Conservation (phyloP, 306 rosid genomes). For the Ceratonia siliqua region DNA sequence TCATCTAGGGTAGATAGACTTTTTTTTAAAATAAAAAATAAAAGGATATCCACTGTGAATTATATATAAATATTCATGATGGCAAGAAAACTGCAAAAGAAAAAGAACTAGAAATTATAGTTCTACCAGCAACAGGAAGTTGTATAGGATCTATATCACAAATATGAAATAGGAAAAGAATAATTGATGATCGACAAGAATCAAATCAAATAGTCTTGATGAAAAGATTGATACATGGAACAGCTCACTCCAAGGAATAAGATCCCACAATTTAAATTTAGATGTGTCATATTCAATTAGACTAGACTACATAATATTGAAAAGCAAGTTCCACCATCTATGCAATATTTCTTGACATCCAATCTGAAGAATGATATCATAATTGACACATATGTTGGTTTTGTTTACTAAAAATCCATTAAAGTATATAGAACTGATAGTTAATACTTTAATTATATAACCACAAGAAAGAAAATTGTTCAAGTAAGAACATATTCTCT, state of each 20-base stretch:
- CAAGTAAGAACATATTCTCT: slow-evolving; percentile 6
- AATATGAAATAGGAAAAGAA: slow-evolving; percentile 17
- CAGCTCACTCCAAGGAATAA: slow-evolving; percentile 18
- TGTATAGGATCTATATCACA: neutral
- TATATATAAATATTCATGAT: neutral
- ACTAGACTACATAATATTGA: slow-evolving; percentile 21
- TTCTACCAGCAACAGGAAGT: neutral
- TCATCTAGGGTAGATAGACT: neutral
- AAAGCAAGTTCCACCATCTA: slow-evolving; percentile 21
- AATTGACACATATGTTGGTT: neutral
- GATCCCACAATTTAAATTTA: slow-evolving; percentile 19
- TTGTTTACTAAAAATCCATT: slow-evolving; percentile 16
- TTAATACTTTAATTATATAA: neutral
- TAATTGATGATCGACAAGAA: slow-evolving; percentile 14
- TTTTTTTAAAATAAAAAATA: neutral
- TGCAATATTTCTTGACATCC: neutral
- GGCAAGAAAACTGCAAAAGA: slow-evolving; percentile 20
- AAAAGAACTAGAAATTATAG: neutral
- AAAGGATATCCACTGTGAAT: neutral
- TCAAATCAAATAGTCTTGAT: slow-evolving; percentile 17
- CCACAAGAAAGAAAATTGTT: slow-evolving; percentile 18
- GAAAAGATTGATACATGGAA: neutral
- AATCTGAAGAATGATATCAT: neutral
- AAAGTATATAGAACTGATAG: slow-evolving; percentile 22
- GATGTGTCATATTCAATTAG: slow-evolving; percentile 5